A percentile compares a stretch with the other conserved stretches of the same genome.
phyloP scores from a whole-genome alignment of 805 yeast species.

The Candida maris region DNA sequence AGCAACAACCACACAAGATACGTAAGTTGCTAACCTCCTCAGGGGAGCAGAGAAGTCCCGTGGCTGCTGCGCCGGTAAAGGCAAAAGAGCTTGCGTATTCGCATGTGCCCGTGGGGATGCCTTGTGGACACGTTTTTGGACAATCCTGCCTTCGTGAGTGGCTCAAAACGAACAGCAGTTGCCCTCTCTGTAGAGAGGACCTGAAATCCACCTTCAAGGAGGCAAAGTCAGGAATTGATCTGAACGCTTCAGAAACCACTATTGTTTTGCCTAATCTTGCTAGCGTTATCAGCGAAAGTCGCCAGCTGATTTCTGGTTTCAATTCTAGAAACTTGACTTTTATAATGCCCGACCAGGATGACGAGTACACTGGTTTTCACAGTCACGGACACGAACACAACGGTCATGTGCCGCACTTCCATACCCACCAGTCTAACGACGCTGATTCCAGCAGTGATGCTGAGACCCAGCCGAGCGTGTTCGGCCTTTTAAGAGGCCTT shows the following conservation, averaged over 20 bases:
- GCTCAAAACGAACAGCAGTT: constrained; percentile 68
- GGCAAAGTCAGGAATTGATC: constrained; percentile 8
- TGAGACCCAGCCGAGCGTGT: constrained; percentile 15
- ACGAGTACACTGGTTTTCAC: constrained; percentile 3
- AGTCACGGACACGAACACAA: constrained; percentile 1
- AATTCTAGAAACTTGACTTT: constrained; percentile 30
- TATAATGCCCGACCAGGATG: constrained; percentile 29
- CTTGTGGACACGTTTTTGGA: constrained; percentile 88
- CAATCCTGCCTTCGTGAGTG: constrained; percentile 79
- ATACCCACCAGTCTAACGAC: constrained; percentile 1
- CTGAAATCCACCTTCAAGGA: constrained; percentile 35
- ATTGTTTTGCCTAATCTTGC: constrained; percentile 36
- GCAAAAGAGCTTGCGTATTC: constrained; percentile 27
- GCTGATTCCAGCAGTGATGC: constrained; percentile 1
- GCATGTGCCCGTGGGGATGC: constrained; percentile 71
- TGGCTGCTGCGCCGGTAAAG: constrained; percentile 19
- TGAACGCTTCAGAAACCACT: constrained; percentile 27
- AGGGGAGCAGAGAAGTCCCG: constrained; percentile 7
- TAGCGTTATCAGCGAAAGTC: constrained; percentile 29
- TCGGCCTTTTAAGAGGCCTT: constrained; percentile 22
- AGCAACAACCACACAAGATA: constrained; percentile 9
- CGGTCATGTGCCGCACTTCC: neutral
- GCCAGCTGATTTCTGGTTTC: constrained; percentile 29
- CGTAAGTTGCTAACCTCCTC: constrained; percentile 11
- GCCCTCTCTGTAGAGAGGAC: constrained; percentile 80